Conservation (phyloP, 192 early-diverging fungal species). For the Coemansia sp. region DNA sequence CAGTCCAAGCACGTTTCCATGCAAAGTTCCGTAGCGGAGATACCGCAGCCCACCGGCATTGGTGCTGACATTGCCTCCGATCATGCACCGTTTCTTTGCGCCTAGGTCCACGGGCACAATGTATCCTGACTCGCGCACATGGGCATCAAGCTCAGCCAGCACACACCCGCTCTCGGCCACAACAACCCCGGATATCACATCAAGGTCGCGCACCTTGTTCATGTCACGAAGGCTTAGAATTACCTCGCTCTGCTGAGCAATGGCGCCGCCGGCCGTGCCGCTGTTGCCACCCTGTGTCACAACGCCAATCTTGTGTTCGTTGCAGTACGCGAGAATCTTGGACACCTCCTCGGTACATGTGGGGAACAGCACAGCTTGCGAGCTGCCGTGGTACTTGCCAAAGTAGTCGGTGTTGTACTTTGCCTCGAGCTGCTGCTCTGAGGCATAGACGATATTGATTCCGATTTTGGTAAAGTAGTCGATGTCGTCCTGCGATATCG, state of each 20-base stretch:
- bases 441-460: slow-evolving; percentile 14
- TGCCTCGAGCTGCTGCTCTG: slow-evolving; percentile 14
- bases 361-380: slow-evolving; percentile 74
- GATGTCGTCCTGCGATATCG: slow-evolving; percentile 26
- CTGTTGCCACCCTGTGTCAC: slow-evolving; percentile 98
- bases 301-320: slow-evolving; percentile 74
- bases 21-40: slow-evolving; percentile 92
- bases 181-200: slow-evolving; percentile 74
- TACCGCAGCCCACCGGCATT: slow-evolving; percentile 95
- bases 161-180: slow-evolving; percentile 89
- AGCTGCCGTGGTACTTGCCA: slow-evolving; percentile 84
- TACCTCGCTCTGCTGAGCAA: slow-evolving; percentile 91
- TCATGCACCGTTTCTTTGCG: slow-evolving; percentile 84
- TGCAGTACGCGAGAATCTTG: slow-evolving; percentile 81
- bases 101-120: slow-evolving; percentile 94
- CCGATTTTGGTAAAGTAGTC: slow-evolving; percentile 29
- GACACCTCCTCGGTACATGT: slow-evolving; percentile 82
- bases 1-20: slow-evolving; percentile 89
- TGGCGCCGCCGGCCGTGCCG: slow-evolving; percentile 88
- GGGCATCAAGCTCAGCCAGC: slow-evolving; percentile 82
- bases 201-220: slow-evolving; percentile 73
- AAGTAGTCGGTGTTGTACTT: slow-evolving; percentile 79
- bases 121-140: slow-evolving; percentile 74
- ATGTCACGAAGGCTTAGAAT: slow-evolving; percentile 73
- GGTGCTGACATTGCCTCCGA: slow-evolving; percentile 97